Percentiles rank a stretch among this genome's conserved stretches.
Evolutionary conservation across 1,139 yeast genomes (phyloP).

Genomic region (Hanseniaspora uvarum): DNA sequence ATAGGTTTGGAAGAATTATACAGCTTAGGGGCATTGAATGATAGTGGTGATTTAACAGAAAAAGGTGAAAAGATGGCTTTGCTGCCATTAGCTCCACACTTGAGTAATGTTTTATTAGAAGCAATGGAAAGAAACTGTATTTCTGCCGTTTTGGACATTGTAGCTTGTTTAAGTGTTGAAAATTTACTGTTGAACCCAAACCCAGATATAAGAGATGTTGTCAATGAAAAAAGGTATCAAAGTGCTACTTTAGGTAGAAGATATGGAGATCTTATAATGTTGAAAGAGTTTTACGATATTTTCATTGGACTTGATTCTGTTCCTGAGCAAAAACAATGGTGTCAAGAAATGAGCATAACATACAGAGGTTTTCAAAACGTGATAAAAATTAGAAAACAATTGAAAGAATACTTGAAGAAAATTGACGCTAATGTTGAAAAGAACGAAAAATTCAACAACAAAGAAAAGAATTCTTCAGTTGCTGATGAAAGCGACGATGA

Average conservation of each 20-base stretch:
- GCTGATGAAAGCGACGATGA: constrained; percentile 26
- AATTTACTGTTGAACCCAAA: constrained; percentile 71
- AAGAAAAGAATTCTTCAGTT: constrained; percentile 10
- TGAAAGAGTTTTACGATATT: constrained; percentile 65
- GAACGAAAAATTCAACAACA: constrained; percentile 19
- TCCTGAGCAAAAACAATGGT: constrained; percentile 65
- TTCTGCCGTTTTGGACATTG: constrained; percentile 69
- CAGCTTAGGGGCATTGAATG: constrained; percentile 68
- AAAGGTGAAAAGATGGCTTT: constrained; percentile 79
- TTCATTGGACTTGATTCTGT: constrained; percentile 41
- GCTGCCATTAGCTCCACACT: constrained; percentile 80
- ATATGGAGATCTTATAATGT: constrained; percentile 73
- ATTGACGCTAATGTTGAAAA: constrained; percentile 24
- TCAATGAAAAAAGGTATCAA: constrained; percentile 47
- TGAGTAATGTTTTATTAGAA: constrained; percentile 73
- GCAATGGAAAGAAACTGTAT: constrained; percentile 55
- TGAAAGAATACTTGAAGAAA: constrained; percentile 54
- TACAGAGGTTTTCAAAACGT: constrained; percentile 76
- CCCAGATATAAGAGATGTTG: constrained; percentile 72
- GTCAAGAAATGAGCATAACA: constrained; percentile 64
- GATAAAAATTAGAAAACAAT: constrained; percentile 60
- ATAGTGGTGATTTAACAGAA: constrained; percentile 61
- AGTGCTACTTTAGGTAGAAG: constrained; percentile 59
- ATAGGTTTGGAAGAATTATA: constrained; percentile 72
- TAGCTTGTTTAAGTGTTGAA: constrained; percentile 86